A percentile compares a stretch with the other conserved stretches of the same genome.
Evolutionary conservation across 2,329 filamentous ascomycete genomes (phyloP).

Genomic region (Trichoderma koningii): DNA sequence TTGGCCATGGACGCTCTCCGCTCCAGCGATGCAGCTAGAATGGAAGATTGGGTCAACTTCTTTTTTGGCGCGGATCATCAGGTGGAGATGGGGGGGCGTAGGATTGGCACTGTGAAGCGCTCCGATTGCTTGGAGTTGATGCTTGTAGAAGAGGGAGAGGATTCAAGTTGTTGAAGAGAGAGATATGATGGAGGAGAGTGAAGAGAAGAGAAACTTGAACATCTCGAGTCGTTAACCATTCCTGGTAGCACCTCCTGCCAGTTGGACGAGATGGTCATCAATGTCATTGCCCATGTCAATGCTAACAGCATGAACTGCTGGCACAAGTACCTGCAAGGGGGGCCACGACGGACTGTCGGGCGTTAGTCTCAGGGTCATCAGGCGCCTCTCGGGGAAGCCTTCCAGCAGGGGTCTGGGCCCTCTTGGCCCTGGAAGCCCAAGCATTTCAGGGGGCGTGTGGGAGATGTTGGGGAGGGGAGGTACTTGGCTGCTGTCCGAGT

Average conservation of each 20-base stretch:
- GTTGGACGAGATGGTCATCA: too few species aligned
- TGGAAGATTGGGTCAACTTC: constrained; percentile 15
- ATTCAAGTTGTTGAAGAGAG: too few species aligned
- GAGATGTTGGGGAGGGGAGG: too few species aligned
- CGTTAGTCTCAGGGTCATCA: constrained; percentile 9
- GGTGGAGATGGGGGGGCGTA: neutral
- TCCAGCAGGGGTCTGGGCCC: neutral
- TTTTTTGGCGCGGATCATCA: neutral
- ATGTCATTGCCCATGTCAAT: neutral
- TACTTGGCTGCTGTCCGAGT: too few species aligned
- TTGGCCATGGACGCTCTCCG: constrained; percentile 3
- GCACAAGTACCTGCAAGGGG: constrained; percentile 6
- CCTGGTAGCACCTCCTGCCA: too few species aligned
- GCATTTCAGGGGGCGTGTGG: too few species aligned
- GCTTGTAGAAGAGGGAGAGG: too few species aligned
- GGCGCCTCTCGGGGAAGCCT: constrained; percentile 4
- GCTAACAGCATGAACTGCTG: neutral
- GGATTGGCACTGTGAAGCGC: too few species aligned
- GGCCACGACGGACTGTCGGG: neutral
- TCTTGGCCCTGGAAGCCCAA: constrained; percentile 2
- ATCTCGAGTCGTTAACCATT: too few species aligned
- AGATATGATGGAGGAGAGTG: neutral
- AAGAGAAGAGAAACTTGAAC: neutral
- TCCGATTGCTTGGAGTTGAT: too few species aligned
- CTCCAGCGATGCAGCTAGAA: constrained; percentile 15